Conservation (phyloP, 2,329 filamentous ascomycete genomes). For the Pseudogymnoascus sp. region DNA sequence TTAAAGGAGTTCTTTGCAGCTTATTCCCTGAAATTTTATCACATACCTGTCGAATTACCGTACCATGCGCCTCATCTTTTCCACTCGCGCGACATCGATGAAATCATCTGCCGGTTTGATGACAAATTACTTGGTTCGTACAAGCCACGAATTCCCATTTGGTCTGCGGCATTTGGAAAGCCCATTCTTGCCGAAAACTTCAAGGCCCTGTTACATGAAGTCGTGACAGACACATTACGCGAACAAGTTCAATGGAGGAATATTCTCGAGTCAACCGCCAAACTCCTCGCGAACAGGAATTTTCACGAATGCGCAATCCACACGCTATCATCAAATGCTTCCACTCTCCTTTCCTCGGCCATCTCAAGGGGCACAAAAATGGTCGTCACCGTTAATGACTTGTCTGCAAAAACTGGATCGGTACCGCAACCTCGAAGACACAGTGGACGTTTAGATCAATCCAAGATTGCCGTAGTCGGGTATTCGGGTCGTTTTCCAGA, state of each 20-base stretch:
- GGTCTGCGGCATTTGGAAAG: conserved; percentile 14
- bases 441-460: conserved; percentile 30
- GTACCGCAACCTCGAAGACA: background rate
- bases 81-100: conserved; percentile 14
- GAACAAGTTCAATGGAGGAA: conserved; percentile 15
- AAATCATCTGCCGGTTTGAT: conserved; percentile 2
- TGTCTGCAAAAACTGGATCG: background rate
- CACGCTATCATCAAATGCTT: background rate
- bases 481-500: conserved; percentile 71
- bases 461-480: conserved; percentile 77
- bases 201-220: conserved; percentile 14
- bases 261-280: conserved; percentile 4
- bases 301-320: background rate
- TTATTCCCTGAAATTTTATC: background rate
- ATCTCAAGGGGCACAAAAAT: background rate
- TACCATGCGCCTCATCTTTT: conserved; percentile 24
- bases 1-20: conserved; percentile 5
- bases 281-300: background rate
- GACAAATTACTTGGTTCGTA: conserved; percentile 4
- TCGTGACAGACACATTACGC: conserved; percentile 19
- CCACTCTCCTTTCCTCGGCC: background rate
- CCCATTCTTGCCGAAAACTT: conserved; percentile 11
- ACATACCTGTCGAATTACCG: conserved; percentile 15
- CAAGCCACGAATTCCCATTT: conserved; percentile 14
- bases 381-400: background rate